Base-by-base conservation (phyloP, 176 grass and related monocot genomes). In the Thalia dealbata region DNA sequence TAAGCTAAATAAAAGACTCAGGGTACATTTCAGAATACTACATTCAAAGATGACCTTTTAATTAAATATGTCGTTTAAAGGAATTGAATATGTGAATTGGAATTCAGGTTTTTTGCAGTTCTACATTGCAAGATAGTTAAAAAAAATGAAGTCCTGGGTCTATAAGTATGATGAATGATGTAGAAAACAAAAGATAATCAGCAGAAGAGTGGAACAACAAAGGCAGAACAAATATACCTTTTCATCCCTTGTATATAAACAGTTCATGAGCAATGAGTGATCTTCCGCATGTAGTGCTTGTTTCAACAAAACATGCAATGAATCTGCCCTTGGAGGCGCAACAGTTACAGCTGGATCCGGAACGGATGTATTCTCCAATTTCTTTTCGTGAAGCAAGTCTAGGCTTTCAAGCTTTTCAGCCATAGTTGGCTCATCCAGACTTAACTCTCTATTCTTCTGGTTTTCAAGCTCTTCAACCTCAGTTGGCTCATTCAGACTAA, bases 211-310 rank as follows among this genome's bases (percentile, higher is more conserved):
- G 19, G 21, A 14, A 74, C 12, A 59, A 79, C n/a, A 74, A 78
- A 80, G 21, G 63, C 46, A 81, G 73, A 1, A 43, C 26, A 78
- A 42, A 13, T 28, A 73, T 83, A 87, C 92, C 89, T 83, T 92
- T 84, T 89, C 84, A 83, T 92, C 89, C 82, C 72, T 89, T 68
- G 79, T 92, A 42, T 87, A 87, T 70, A 96, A 56, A 79, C 86
- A 96, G 61, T 85, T 79, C 71, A 96, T 70, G 72, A 96, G 77
- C 72, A 89, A 84, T 18, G 71, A 52, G 3, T 82, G 87, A 80
- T 96, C 92, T 75, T 96, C 89, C 75, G 92, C 89, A 65, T 84
- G 86, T 45, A 96, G 81, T 58, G 92, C 92, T 89, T 96, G 92
- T 78, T 86, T 91, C 80, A 96, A 83, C 86, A 96, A 87, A 89